Percentiles rank a stretch among this genome's conserved stretches.
Conservation (phyloP, 768 basidiomycete species). For the Zangia roseola region DNA sequence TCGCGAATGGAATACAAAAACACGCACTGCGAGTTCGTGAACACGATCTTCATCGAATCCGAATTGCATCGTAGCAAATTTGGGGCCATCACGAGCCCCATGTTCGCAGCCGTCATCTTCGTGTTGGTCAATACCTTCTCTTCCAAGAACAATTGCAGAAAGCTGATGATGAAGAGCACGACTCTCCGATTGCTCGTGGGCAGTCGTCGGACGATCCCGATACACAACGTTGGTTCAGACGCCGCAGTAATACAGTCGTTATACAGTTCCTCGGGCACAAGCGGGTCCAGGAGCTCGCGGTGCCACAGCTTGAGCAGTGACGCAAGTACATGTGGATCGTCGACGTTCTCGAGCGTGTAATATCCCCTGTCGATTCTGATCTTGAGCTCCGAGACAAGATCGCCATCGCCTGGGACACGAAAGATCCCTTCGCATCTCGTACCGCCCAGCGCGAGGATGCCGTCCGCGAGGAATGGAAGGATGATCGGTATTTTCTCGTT, state of each 20-base stretch:
- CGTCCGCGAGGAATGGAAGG: constrained; percentile 89
- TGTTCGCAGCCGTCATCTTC: constrained; percentile 88
- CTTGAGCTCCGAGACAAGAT: constrained; percentile 85
- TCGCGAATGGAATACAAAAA: too few relatives aligned
- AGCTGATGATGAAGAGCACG: constrained; percentile 84
- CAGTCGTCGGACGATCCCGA: constrained; percentile 71
- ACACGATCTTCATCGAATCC: constrained; percentile 85
- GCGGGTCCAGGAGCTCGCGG: constrained; percentile 87
- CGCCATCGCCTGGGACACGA: constrained; percentile 87
- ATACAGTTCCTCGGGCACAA: constrained; percentile 88
- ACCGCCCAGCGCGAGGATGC: constrained; percentile 86
- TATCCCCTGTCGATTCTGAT: constrained; percentile 88
- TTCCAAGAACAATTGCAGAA: constrained; percentile 85
- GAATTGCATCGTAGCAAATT: constrained; percentile 86
- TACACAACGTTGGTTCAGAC: constrained; percentile 63
- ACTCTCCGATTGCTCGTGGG: constrained; percentile 88
- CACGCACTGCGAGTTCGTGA: constrained; percentile 91
- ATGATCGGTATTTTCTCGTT: constrained; percentile 86
- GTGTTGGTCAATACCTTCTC: constrained; percentile 69
- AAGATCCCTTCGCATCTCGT: constrained; percentile 88
- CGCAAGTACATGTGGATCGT: constrained; percentile 88
- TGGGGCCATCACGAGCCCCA: constrained; percentile 90
- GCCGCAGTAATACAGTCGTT: constrained; percentile 81
- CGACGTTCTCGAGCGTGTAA: constrained; percentile 85
- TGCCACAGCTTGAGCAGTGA: constrained; percentile 93